Conservation (phyloP, 2,329 filamentous ascomycete genomes). For the Ustulina deusta region DNA sequence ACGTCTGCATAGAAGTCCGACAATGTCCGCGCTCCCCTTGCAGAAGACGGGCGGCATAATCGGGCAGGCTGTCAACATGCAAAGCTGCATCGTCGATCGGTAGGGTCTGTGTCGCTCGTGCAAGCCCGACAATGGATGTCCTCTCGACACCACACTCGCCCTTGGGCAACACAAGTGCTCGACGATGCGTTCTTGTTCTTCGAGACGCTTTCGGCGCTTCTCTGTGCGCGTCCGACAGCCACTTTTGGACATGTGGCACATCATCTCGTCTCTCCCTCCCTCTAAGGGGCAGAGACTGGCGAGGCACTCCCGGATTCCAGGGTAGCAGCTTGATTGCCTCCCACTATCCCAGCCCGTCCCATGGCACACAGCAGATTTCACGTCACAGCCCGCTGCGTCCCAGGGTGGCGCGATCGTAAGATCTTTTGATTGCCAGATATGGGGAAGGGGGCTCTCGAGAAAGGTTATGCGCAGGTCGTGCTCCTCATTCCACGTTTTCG, state of each 20-base stretch:
- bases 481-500: constrained; percentile 38
- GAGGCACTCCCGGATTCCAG: constrained; percentile 25
- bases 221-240: constrained; percentile 25
- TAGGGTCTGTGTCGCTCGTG: constrained; percentile 10
- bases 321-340: constrained; percentile 30
- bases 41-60: constrained; percentile 26
- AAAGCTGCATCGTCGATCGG: constrained; percentile 17
- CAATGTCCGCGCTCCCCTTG: constrained; percentile 25
- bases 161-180: constrained; percentile 1
- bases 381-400: constrained; percentile 11
- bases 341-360: constrained; percentile 16
- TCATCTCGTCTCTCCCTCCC: constrained; percentile 23
- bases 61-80: constrained; percentile 30
- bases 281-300: constrained; percentile 32
- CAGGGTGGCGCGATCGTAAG: constrained; percentile 35
- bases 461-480: constrained; percentile 28
- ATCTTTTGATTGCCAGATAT: constrained; percentile 23
- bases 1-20: constrained; percentile 12
- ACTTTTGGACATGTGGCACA: constrained; percentile 30
- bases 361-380: constrained; percentile 31
- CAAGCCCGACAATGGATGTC: neutral
- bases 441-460: constrained; percentile 1
- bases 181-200: constrained; percentile 19
- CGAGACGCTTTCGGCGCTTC: constrained; percentile 26
- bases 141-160: neutral